Percentiles rank a stretch among this genome's conserved stretches.
phyloP scores from a whole-genome alignment of 2,329 filamentous ascomycete genomes.

The Hysterium pulicare region DNA sequence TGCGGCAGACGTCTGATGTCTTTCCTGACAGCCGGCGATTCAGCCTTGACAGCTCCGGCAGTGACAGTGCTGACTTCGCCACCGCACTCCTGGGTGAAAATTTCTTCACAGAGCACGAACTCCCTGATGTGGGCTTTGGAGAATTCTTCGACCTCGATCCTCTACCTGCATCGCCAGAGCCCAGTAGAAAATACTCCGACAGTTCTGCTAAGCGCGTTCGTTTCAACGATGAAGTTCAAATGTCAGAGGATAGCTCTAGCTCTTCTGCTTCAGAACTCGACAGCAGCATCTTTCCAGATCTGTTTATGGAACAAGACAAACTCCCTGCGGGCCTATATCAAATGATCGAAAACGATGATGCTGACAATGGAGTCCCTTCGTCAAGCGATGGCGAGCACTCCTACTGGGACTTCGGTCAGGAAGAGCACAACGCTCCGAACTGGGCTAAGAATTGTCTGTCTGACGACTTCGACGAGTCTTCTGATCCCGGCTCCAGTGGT shows the following conservation, averaged over 20 bases:
- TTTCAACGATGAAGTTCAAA: conserved; percentile 63
- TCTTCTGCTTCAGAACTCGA: conserved; percentile 53
- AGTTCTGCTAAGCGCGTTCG: conserved; percentile 63
- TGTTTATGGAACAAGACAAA: conserved; percentile 72
- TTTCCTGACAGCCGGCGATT: conserved; percentile 32
- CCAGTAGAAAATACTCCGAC: conserved; percentile 36
- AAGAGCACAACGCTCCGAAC: conserved; percentile 39
- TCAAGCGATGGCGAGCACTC: conserved; percentile 43
- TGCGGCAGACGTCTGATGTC: conserved; percentile 25
- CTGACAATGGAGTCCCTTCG: conserved; percentile 46
- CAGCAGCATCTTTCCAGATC: conserved; percentile 69
- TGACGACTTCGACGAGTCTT: conserved; percentile 42
- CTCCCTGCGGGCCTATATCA: conserved; percentile 70
- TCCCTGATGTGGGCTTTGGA: conserved; percentile 32
- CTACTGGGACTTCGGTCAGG: conserved; percentile 62
- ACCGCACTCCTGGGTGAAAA: conserved; percentile 22
- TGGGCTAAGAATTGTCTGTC: conserved; percentile 26
- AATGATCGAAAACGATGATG: conserved; percentile 61
- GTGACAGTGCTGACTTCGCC: conserved; percentile 32
- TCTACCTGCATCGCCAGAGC: conserved; percentile 39
- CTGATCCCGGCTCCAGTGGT: conserved; percentile 50
- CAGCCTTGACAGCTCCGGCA: conserved; percentile 32
- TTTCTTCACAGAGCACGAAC: conserved; percentile 17
- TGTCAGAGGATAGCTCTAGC: conserved; percentile 58
- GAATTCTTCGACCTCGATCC: conserved; percentile 41